phyloP scores from a whole-genome alignment of 2,329 filamentous ascomycete species.

The Neonectria coccinea region DNA sequence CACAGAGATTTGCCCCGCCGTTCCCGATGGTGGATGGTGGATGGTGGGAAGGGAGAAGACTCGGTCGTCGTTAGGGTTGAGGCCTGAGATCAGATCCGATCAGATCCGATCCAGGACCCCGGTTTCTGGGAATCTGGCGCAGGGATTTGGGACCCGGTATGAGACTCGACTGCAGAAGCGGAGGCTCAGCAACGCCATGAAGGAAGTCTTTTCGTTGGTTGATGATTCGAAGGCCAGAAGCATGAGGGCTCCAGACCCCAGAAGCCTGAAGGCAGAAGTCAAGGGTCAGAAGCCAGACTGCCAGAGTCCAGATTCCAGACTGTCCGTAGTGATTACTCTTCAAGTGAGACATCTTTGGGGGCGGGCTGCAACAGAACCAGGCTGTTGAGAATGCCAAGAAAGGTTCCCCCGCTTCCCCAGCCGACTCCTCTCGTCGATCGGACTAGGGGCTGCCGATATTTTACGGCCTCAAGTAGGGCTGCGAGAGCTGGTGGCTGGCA shows the following conservation, averaged over 20 bases:
- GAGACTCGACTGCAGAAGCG: not conserved
- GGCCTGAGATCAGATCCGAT: constrained; percentile 27
- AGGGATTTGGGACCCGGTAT: not conserved
- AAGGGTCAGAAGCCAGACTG: too few species aligned
- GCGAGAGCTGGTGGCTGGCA: not conserved
- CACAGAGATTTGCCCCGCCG: constrained; percentile 16
- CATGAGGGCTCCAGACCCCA: not conserved
- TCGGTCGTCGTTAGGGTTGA: constrained; percentile 14
- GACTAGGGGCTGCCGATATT: not conserved
- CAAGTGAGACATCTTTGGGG: constrained; percentile 16
- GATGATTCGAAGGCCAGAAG: not conserved
- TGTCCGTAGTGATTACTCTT: not conserved
- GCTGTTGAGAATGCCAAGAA: constrained; percentile 12
- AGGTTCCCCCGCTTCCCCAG: not conserved
- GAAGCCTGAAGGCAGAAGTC: not conserved
- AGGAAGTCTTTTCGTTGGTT: not conserved
- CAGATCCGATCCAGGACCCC: constrained; percentile 31
- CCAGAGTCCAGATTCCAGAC: not conserved
- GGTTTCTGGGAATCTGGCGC: constrained; percentile 17
- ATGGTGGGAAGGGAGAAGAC: constrained; percentile 6
- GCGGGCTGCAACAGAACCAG: constrained; percentile 2
- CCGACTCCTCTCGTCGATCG: constrained; percentile 1
- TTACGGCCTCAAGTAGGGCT: constrained; percentile 14
- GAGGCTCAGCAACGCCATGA: not conserved
- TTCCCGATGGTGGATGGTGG: constrained; percentile 23